Evolutionary conservation across 805 yeast species (phyloP).

Genomic region (Diddensiella santjacobensis): DNA sequence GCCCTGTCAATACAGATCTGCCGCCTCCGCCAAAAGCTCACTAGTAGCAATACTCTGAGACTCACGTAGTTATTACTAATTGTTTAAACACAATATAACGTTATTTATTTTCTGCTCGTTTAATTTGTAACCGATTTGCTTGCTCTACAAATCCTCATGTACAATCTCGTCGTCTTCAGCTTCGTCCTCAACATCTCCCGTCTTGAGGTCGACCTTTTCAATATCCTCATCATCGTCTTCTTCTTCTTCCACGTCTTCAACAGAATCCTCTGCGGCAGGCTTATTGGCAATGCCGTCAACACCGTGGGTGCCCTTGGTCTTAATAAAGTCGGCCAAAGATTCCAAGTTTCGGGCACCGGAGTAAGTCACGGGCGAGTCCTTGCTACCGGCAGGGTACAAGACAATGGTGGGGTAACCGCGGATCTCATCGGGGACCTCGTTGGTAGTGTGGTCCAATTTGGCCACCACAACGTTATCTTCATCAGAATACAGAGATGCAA

Average conservation of each 20-base stretch:
- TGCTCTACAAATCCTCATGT: conserved; percentile 21
- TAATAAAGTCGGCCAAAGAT: conserved; percentile 64
- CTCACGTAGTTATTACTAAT: background rate
- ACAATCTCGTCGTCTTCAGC: background rate
- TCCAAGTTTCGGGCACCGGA: conserved; percentile 72
- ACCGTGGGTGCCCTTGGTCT: conserved; percentile 59
- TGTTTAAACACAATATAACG: background rate
- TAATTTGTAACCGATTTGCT: background rate
- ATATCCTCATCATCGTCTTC: conserved; percentile 34
- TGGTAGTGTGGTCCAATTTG: conserved; percentile 82
- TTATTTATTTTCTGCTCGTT: background rate
- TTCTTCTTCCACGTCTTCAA: conserved; percentile 21
- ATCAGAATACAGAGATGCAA: conserved; percentile 62
- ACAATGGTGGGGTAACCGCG: conserved; percentile 90
- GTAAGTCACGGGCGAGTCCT: conserved; percentile 60
- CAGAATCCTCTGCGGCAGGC: conserved; percentile 23
- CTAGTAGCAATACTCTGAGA: background rate
- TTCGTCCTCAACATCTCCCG: conserved; percentile 10
- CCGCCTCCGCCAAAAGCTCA: conserved; percentile 24
- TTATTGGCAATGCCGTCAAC: conserved; percentile 51
- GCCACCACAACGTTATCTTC: conserved; percentile 70
- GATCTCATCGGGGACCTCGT: conserved; percentile 81
- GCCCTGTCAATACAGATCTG: conserved; percentile 7
- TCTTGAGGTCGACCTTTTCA: conserved; percentile 27
- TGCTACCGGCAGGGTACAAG: conserved; percentile 84